Evolutionary conservation across 2,329 filamentous ascomycete species (phyloP).

Genomic region (Rhexocercosporidium sp.): DNA sequence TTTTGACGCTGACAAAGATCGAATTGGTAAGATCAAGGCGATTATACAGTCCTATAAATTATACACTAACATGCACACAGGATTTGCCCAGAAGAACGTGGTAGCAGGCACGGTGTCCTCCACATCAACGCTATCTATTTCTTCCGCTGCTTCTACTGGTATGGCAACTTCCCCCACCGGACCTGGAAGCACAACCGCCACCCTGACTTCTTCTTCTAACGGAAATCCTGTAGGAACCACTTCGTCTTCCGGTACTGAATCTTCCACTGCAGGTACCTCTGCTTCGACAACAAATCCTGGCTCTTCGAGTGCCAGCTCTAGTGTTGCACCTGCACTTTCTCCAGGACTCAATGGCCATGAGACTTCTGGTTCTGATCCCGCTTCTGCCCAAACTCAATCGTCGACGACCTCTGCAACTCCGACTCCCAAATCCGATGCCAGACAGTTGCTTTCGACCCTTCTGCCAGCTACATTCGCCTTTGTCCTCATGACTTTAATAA

Average conservation of each 20-base stretch:
- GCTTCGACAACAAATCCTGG: slow-evolving; percentile 32
- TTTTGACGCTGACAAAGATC: slow-evolving; percentile 75
- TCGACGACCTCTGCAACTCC: slow-evolving; percentile 19
- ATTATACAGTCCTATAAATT: background rate
- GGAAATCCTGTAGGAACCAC: slow-evolving; percentile 17
- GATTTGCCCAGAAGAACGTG: slow-evolving; percentile 29
- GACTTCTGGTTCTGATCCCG: slow-evolving; percentile 38
- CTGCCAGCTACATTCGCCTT: slow-evolving; percentile 13
- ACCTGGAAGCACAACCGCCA: slow-evolving; percentile 14
- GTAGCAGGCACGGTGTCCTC: slow-evolving; percentile 21
- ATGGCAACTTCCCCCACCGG: slow-evolving; percentile 14
- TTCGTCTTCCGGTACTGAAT: slow-evolving; percentile 7
- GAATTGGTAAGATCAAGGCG: slow-evolving; percentile 58
- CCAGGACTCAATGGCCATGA: slow-evolving; percentile 47
- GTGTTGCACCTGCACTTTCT: slow-evolving; percentile 10
- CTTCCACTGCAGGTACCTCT: slow-evolving; percentile 17
- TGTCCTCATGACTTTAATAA: slow-evolving; percentile 4
- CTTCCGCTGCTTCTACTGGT: slow-evolving; percentile 34
- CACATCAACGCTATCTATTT: slow-evolving; percentile 20
- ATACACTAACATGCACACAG: slow-evolving; percentile 27
- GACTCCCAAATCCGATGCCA: slow-evolving; percentile 16
- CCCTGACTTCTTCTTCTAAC: slow-evolving; percentile 11
- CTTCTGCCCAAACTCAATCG: slow-evolving; percentile 13
- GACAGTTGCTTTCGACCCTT: slow-evolving; percentile 6
- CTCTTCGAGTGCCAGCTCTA: slow-evolving; percentile 6